Evolutionary conservation across 768 basidiomycete species (phyloP), one percentile per base, ranked within the genome.

Genomic region (Leccinum ochraceum): DNA sequence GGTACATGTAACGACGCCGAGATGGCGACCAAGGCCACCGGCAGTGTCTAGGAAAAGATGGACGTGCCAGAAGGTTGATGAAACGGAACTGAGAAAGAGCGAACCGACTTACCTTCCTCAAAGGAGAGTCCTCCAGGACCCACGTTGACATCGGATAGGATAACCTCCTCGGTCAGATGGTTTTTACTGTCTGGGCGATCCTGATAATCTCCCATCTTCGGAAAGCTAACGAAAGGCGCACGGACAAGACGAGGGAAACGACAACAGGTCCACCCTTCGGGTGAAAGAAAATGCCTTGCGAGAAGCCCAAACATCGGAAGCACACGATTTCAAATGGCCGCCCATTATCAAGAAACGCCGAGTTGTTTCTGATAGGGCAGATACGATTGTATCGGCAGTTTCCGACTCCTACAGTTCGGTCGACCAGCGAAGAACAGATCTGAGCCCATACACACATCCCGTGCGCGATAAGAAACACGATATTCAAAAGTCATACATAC

Each of bases 21-120:
- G 73, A 64, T 85, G 83, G 44, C 83, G 78, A 4, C 84, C 83
- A 71, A 84, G 81, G 9, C 84, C 84, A 20, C 83, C 84, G 13
- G 81, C 79, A 11, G 77, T 70, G 63, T 80, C 83, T 83, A 57
- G 30, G 22, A 24, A 37, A 10, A 20, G 20, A 44, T 42, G 17
- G 39, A 42, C 39, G 17, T 9, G 39, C 6, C 8, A 42, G n/a
- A 20, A 44, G 5, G n/a, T 0, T 11, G 22, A 14, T n/a, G 49
- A n/a, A 22, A n/a, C 30, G 8, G 6, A 22, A 32, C 6, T 3
- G 10, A 44, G 17, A 51, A 54, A 14, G 3, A 39, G 24, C 4
- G 5, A 26, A 24, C 3, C 6, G 10, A 53, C 53, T 3, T 9
- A 80, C 82, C 77, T 76, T 85, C 84, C 44, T 81, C 79, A 46